These are phyloP conservation scores for Biancaea sappan DNA, from an alignment of 306 rosid species.

Conservation along the genomic window DNA sequence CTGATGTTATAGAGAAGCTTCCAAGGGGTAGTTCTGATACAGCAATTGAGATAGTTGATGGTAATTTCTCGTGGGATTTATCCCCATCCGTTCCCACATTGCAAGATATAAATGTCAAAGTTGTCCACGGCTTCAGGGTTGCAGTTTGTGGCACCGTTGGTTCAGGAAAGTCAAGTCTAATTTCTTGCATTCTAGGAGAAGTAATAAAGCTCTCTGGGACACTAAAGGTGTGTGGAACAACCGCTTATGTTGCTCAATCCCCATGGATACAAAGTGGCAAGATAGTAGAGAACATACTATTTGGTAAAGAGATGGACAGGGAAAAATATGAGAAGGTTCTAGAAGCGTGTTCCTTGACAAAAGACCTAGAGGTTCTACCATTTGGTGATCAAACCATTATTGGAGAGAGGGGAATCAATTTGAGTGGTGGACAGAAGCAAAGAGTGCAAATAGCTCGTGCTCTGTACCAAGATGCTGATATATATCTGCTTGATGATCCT, in stretches of 20 bases:
- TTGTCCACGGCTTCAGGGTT: slow-evolving; percentile 67
- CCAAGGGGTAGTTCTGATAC: slow-evolving; percentile 64
- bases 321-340: slow-evolving; percentile 70
- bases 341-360: slow-evolving; percentile 83
- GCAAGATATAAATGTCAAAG: slow-evolving; percentile 54
- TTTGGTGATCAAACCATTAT: slow-evolving; percentile 88
- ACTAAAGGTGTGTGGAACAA: slow-evolving; percentile 70
- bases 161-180: slow-evolving; percentile 88
- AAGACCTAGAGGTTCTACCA: slow-evolving; percentile 74
- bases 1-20: slow-evolving; percentile 61
- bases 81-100: slow-evolving; percentile 53
- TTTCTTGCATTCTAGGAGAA: slow-evolving; percentile 82
- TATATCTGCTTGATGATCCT: slow-evolving; percentile 92
- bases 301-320: slow-evolving; percentile 73
- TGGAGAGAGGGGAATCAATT: slow-evolving; percentile 92
- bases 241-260: slow-evolving; percentile 87
- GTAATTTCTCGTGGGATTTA: slow-evolving; percentile 82
- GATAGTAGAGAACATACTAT: slow-evolving; percentile 78
- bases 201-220: slow-evolving; percentile 74
- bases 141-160: slow-evolving; percentile 93
- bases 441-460: slow-evolving; percentile 92
- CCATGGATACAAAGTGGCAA: slow-evolving; percentile 96
- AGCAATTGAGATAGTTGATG: slow-evolving; percentile 64
- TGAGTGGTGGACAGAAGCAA: slow-evolving; percentile 95
- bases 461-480: slow-evolving; percentile 84